These are phyloP conservation scores for Rhodotorula diobovata DNA, from an alignment of 768 basidiomycete genomes.

Conservation along the genomic window DNA sequence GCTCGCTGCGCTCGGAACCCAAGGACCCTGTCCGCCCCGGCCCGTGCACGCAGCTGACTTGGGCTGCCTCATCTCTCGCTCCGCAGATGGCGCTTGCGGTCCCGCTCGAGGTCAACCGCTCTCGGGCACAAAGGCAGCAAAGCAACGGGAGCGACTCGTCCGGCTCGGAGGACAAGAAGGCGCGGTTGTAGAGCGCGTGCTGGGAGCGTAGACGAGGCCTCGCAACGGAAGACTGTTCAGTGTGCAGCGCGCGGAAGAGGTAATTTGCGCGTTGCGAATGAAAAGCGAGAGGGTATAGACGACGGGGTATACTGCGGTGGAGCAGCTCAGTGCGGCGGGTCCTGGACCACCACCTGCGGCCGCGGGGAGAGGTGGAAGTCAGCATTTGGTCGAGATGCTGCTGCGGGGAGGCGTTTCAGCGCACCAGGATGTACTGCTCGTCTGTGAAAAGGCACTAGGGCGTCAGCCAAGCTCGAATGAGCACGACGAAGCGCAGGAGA, in stretches of 20 bases:
- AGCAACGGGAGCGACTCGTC: not conserved
- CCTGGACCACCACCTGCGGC: constrained; percentile 26
- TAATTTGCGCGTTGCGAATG: not conserved
- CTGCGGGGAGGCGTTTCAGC: not conserved
- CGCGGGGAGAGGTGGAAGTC: not conserved
- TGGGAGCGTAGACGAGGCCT: not conserved
- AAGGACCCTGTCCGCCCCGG: no score
- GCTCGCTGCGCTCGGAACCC: no score
- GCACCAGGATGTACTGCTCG: constrained; percentile 46
- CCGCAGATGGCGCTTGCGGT: constrained; percentile 27
- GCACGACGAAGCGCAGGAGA: no score
- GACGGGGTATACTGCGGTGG: no score
- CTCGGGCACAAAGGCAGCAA: not conserved
- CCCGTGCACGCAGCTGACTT: no score
- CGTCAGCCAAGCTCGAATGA: no score
- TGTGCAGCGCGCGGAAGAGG: not conserved
- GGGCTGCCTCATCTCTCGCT: no score
- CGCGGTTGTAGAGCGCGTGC: not conserved
- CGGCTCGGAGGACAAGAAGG: constrained; percentile 1
- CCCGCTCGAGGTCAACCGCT: constrained; percentile 20
- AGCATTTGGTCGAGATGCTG: no score
- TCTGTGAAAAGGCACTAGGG: constrained; percentile 44
- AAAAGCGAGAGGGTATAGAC: not conserved
- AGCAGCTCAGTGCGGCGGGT: constrained; percentile 13
- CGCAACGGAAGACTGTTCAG: no score